Evolutionary conservation across 2,329 filamentous ascomycete genomes (phyloP).

Genomic region (Metarhizium robertsii): DNA sequence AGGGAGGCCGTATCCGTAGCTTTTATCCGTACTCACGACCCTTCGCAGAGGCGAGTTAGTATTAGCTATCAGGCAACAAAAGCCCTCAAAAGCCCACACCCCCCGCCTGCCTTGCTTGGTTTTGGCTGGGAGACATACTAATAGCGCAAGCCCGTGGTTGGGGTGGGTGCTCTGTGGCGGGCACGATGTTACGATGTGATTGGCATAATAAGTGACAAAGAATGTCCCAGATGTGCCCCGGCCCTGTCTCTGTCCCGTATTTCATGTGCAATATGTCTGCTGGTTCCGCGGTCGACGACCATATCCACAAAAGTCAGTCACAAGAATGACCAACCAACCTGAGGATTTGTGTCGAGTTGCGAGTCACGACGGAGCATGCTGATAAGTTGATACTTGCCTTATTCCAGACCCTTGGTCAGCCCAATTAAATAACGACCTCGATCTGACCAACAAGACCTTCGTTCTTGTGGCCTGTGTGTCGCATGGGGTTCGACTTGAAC

Average conservation of each 20-base stretch:
- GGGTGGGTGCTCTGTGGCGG: neutral
- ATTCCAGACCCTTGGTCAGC: neutral
- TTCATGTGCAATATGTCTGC: neutral
- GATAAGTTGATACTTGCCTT: neutral
- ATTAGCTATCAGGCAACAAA: neutral
- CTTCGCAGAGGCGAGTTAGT: no score
- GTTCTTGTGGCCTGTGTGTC: neutral
- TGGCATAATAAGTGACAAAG: neutral
- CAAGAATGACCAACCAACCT: neutral
- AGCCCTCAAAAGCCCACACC: neutral
- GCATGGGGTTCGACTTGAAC: no score
- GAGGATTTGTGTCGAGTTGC: neutral
- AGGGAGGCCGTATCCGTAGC: no score
- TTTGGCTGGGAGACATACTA: neutral
- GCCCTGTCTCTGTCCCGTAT: neutral
- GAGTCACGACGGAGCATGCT: neutral
- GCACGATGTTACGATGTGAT: conserved; percentile 1
- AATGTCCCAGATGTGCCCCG: neutral
- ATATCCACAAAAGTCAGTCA: neutral
- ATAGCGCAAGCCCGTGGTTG: neutral
- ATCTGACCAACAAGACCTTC: neutral
- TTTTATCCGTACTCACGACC: no score
- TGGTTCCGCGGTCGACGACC: neutral
- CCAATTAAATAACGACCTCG: neutral
- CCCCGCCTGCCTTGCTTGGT: neutral